Conservation (phyloP, 331 rosid genomes). For the Acacia concinna region DNA sequence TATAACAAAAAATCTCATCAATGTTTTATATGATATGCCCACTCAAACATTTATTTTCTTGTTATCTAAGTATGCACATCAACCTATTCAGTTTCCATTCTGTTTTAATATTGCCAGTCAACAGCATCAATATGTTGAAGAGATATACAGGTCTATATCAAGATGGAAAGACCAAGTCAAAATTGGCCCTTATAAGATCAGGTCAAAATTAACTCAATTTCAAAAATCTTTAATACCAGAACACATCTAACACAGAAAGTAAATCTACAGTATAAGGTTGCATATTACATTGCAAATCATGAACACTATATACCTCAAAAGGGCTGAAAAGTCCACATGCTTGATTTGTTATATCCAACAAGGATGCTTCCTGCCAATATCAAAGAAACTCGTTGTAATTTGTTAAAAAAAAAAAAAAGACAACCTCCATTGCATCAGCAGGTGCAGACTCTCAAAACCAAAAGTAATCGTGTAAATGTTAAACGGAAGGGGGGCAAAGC, state of each 20-base stretch:
- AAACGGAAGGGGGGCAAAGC: constrained; percentile 9
- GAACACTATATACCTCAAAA: constrained; percentile 61
- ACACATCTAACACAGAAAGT: constrained; percentile 3
- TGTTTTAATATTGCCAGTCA: constrained; percentile 12
- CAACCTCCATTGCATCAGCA: constrained; percentile 22
- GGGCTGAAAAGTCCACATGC: constrained; percentile 81
- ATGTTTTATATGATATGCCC: neutral
- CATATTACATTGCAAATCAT: neutral
- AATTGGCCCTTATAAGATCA: neutral
- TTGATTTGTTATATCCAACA: constrained; percentile 77
- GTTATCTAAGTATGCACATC: neutral
- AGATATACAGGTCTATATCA: constrained; percentile 6
- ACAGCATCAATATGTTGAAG: constrained; percentile 7
- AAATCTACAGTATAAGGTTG: neutral
- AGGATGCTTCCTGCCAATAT: constrained; percentile 86
- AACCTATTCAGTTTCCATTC: constrained; percentile 6
- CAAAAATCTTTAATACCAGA: constrained; percentile 12
- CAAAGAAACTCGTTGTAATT: neutral
- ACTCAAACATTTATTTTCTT: neutral
- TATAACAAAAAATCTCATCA: neutral
- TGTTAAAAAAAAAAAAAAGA: constrained; percentile 16
- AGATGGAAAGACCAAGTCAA: constrained; percentile 17
- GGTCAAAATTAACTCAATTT: constrained; percentile 7
- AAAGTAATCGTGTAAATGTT: neutral
- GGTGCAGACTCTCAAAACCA: constrained; percentile 9